Conservation (phyloP, 2,329 filamentous ascomycete genomes). For the Apiospora pterosperma region DNA sequence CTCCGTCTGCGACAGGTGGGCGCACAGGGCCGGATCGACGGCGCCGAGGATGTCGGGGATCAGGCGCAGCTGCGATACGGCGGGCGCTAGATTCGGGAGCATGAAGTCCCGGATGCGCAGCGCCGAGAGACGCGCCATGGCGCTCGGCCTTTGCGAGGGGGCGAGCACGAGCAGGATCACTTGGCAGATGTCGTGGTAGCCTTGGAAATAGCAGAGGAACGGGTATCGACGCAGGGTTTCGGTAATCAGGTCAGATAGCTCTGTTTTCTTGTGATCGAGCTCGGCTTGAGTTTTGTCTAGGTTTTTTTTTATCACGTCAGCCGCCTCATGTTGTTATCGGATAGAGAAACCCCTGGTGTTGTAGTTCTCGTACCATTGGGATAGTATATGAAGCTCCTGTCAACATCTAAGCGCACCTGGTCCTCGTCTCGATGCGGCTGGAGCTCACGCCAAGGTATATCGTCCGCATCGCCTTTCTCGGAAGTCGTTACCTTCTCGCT, state of each 20-base stretch:
- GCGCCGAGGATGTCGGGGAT: slow-evolving; percentile 76
- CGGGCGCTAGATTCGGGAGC: slow-evolving; percentile 81
- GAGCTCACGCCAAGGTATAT: slow-evolving; percentile 54
- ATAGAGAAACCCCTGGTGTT: background rate
- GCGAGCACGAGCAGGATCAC: slow-evolving; percentile 86
- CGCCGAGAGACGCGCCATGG: slow-evolving; percentile 78
- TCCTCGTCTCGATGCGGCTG: slow-evolving; percentile 81
- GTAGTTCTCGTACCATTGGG: slow-evolving; percentile 61
- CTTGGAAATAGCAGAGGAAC: slow-evolving; percentile 92
- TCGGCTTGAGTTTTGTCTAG: slow-evolving; percentile 67
- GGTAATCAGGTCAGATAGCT: slow-evolving; percentile 77
- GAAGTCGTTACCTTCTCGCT: slow-evolving; percentile 3
- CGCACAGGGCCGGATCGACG: slow-evolving; percentile 68
- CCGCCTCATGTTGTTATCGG: no score
- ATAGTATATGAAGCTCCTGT: slow-evolving; percentile 97
- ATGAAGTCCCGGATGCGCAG: slow-evolving; percentile 96
- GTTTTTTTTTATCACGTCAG: slow-evolving; percentile 9
- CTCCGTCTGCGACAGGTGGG: slow-evolving; percentile 72
- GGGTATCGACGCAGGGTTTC: slow-evolving; percentile 77
- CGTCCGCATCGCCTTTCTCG: slow-evolving; percentile 14
- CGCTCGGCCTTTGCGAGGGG: slow-evolving; percentile 52
- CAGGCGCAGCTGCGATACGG: slow-evolving; percentile 79
- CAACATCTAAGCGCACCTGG: slow-evolving; percentile 88
- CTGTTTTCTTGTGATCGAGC: slow-evolving; percentile 65
- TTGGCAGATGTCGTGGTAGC: slow-evolving; percentile 97